Evolutionary conservation across 208 protist genomes (phyloP).

Genomic region (Leishmania mexicana): DNA sequence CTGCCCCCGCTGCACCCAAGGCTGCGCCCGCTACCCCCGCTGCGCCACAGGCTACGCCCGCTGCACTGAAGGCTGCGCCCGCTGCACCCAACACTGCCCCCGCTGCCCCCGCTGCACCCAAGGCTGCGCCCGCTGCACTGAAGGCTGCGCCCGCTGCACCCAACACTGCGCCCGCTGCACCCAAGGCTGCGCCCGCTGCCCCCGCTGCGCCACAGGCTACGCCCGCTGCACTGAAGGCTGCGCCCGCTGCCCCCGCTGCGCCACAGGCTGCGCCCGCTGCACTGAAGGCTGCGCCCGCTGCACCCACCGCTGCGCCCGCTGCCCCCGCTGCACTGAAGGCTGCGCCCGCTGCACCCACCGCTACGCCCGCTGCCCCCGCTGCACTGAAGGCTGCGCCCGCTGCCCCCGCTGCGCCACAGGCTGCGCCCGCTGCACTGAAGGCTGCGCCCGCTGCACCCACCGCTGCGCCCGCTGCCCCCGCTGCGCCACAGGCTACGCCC

Average conservation of each 20-base stretch:
- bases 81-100: constrained; percentile 18
- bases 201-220: background rate
- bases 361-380: background rate
- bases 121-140: constrained; percentile 25
- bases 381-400: constrained; percentile 10
- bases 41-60: background rate
- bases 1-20: background rate
- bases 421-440: constrained; percentile 12
- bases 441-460: constrained; percentile 9
- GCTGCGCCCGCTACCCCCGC: background rate
- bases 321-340: background rate
- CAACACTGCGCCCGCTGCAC: background rate
- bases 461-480: background rate
- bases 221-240: constrained; percentile 3
- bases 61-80: constrained; percentile 10
- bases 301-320: background rate
- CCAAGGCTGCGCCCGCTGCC: background rate
- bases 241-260: background rate
- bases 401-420: constrained; percentile 1
- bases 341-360: constrained; percentile 7
- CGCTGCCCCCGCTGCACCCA: constrained; percentile 19
- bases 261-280: background rate
- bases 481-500: constrained; percentile 12
- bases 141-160: constrained; percentile 13
- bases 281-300: constrained; percentile 1